Evolutionary conservation across 2,329 filamentous ascomycete genomes (phyloP), one percentile per base, ranked within the genome.

Genomic region (Aciculosporium take): DNA sequence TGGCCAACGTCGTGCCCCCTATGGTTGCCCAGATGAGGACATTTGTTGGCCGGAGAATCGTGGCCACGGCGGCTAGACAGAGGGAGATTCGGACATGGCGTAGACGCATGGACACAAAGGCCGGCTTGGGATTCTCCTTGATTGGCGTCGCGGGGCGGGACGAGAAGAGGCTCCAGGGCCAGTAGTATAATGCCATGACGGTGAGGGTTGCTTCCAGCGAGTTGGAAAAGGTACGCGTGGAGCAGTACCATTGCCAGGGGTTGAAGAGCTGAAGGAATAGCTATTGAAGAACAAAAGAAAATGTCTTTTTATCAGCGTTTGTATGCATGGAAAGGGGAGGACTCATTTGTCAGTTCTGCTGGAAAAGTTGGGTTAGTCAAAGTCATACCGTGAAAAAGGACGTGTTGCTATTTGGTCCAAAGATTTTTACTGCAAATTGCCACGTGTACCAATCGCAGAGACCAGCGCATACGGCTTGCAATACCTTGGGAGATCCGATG

Each of bases 181-280:
- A 96, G 51, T 79, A 75, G 56, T 77, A 78, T 35, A 96, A 66
- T 2, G 87, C 89, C 52, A 77, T 69, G 45, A 83, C 69, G 4
- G 89, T 95, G 50, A 98, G 64, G 1, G 83, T 84, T n/a, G 82
- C 86, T 66, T 98, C 91, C 4, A 96, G 67, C 40, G 81, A 91
- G 63, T 98, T 98, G 41, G 89, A 95, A 55, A 98, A 81, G 1
- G 91, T 94, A 36, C 91, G 75, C 0, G 87, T 89, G 1, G 87
- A 91, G 62, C 82, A 91, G 62, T 91, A 96, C 84, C 85, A 96
- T 59, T 95, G 86, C 87, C 91, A 98, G 6, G 91, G 58, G 41
- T 51, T 63, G 42, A 57, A 53, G 21, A 62, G 51, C 29, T 61
- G 56, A 25, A 63, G 55, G 42, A 62, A 55, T 13, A 64, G 54